A percentile compares a stretch with the other conserved stretches of the same genome.
These are phyloP conservation scores for Takakia lepidozioides DNA, from an alignment of 225 moss, liverwort and hornwort genomes.

Conservation along the genomic window DNA sequence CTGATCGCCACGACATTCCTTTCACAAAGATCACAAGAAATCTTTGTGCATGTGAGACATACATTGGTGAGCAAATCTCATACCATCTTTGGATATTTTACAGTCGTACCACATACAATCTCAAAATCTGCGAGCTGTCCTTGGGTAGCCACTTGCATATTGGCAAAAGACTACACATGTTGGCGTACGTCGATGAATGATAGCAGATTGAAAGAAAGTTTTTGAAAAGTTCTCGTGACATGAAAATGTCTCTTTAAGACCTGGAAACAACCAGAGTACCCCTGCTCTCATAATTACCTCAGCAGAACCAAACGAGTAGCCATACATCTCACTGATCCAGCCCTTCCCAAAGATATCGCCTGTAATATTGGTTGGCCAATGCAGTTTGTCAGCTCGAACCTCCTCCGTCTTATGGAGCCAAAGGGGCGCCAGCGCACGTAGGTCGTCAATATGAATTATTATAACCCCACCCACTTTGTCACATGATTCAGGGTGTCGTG, in stretches of 20 bases:
- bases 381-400: slow-evolving; percentile 79
- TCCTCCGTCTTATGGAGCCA: slow-evolving; percentile 97
- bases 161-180: neutral
- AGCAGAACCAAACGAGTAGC: slow-evolving; percentile 88
- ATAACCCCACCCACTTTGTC: slow-evolving; percentile 94
- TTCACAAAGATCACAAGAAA: too few relatives aligned
- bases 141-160: neutral
- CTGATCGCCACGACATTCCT: too few relatives aligned
- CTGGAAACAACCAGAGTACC: neutral
- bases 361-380: slow-evolving; percentile 82
- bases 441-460: slow-evolving; percentile 85
- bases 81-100: too few relatives aligned
- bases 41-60: too few relatives aligned
- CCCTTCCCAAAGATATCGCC: slow-evolving; percentile 86
- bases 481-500: slow-evolving; percentile 71
- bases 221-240: too few relatives aligned
- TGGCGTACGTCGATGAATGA: too few relatives aligned
- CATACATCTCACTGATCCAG: slow-evolving; percentile 99
- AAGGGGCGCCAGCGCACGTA: slow-evolving; percentile 72
- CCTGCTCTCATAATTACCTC: slow-evolving; percentile 56
- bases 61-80: too few relatives aligned
- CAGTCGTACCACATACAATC: too few relatives aligned
- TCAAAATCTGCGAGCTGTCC: too few relatives aligned
- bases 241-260: too few relatives aligned
- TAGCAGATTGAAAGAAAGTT: too few relatives aligned